A percentile compares a stretch with the other conserved stretches of the same genome.
phyloP scores from a whole-genome alignment of 2,329 filamentous ascomycete species.

The Fonsecaea pedrosoi region DNA sequence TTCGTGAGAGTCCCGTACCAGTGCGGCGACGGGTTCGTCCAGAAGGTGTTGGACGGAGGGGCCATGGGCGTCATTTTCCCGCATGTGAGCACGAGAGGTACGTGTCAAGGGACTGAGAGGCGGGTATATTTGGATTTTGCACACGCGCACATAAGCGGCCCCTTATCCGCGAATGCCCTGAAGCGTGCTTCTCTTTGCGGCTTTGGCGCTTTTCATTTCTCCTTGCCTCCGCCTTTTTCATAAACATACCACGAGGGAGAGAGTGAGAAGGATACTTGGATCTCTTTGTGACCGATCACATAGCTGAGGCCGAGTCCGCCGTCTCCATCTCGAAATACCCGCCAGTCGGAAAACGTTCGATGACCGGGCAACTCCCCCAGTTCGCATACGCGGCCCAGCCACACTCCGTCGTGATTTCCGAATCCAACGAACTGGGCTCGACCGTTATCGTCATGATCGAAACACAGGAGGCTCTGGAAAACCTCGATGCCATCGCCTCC shows the following conservation, averaged over 20 bases:
- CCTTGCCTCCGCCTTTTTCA: background rate
- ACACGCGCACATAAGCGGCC: background rate
- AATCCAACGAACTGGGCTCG: conserved; percentile 18
- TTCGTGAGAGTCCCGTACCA: conserved; percentile 41
- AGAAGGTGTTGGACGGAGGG: conserved; percentile 29
- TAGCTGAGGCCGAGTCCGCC: conserved; percentile 23
- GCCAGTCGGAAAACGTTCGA: conserved; percentile 26
- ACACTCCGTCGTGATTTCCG: background rate
- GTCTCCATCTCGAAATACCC: conserved; percentile 25
- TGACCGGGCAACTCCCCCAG: conserved; percentile 28
- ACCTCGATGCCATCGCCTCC: conserved; percentile 29
- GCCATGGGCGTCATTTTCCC: conserved; percentile 32
- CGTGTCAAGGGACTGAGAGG: background rate
- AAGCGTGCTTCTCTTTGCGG: background rate
- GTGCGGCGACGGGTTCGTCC: conserved; percentile 44
- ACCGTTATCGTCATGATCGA: conserved; percentile 35
- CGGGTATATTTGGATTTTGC: background rate
- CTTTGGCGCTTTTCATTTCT: background rate
- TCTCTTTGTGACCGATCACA: background rate
- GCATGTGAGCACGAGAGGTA: conserved; percentile 30
- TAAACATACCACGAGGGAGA: background rate
- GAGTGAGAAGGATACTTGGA: too few relatives aligned
- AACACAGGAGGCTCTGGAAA: conserved; percentile 20
- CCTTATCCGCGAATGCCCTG: background rate
- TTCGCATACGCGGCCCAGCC: conserved; percentile 16